Conservation (phyloP, 306 rosid species). For the Oemleria cerasiformis region DNA sequence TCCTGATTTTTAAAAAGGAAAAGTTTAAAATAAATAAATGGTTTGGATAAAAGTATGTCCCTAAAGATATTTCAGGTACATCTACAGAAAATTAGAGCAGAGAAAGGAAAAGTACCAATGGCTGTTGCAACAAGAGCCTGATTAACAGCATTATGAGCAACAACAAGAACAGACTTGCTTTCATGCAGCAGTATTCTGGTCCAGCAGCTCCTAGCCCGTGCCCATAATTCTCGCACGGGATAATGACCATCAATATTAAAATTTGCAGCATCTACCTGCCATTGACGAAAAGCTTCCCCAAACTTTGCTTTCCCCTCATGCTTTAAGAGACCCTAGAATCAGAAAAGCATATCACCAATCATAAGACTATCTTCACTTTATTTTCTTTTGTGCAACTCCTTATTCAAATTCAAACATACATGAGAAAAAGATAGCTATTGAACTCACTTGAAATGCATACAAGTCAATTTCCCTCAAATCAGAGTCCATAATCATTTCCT, state of each 20-base stretch:
- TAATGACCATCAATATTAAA: conserved; percentile 84
- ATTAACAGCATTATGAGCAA: conserved; percentile 98
- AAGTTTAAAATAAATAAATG: background rate
- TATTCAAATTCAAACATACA: too few species aligned
- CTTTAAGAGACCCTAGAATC: conserved; percentile 75
- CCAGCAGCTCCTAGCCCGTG: conserved; percentile 81
- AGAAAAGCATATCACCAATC: conserved; percentile 27
- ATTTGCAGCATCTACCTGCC: conserved; percentile 85
- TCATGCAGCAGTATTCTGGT: conserved; percentile 66
- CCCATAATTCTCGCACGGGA: conserved; percentile 96
- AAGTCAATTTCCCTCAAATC: conserved; percentile 85
- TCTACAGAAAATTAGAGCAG: conserved; percentile 14
- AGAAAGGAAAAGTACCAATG: conserved; percentile 52
- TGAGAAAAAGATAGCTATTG: background rate
- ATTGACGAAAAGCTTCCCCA: conserved; percentile 69
- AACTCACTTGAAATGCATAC: conserved; percentile 85
- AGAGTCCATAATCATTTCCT: conserved; percentile 49
- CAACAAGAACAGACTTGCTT: conserved; percentile 84
- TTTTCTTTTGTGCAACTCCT: background rate
- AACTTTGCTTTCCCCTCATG: conserved; percentile 75
- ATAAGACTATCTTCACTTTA: background rate
- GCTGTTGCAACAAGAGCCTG: conserved; percentile 98
- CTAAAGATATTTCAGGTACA: conserved; percentile 7
- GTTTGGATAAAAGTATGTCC: conserved; percentile 4
- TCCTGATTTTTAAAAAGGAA: conserved; percentile 42